Evolutionary conservation across 1,284 basidiomycete species (phyloP).

Genomic region (Apiotrichum domesticum): DNA sequence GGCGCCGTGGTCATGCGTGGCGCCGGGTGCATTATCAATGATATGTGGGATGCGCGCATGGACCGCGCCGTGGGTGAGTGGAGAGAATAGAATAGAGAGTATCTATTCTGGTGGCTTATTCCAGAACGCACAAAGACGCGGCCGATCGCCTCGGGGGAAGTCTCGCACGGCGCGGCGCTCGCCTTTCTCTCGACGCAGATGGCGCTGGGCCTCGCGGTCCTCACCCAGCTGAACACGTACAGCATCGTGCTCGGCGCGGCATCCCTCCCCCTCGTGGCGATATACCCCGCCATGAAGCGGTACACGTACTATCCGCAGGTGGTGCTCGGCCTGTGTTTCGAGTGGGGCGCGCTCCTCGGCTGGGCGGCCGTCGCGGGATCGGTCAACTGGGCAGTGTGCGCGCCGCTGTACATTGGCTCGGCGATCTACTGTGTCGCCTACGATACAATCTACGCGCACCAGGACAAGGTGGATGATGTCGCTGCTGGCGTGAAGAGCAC

Average conservation of each 20-base stretch:
- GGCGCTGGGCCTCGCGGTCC: conserved; percentile 73
- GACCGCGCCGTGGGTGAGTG: conserved; percentile 83
- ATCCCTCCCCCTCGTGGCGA: conserved; percentile 74
- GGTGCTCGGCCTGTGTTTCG: conserved; percentile 87
- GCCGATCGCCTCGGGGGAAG: conserved; percentile 74
- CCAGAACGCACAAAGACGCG: conserved; percentile 59
- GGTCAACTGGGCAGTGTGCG: conserved; percentile 74
- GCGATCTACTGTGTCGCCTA: conserved; percentile 91
- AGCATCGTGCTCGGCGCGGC: conserved; percentile 89
- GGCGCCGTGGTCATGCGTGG: conserved; percentile 96
- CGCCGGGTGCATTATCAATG: conserved; percentile 97
- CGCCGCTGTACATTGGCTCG: conserved; percentile 85
- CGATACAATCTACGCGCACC: conserved; percentile 95
- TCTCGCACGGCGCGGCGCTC: conserved; percentile 70
- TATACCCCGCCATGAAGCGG: conserved; percentile 98
- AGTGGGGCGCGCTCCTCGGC: conserved; percentile 94
- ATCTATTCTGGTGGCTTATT: neutral
- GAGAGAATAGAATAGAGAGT: neutral
- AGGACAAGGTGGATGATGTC: conserved; percentile 93
- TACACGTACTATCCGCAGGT: conserved; percentile 96
- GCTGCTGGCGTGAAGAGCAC: conserved; percentile 87
- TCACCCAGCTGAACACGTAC: conserved; percentile 91
- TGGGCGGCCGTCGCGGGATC: conserved; percentile 87
- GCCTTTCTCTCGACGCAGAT: conserved; percentile 80
- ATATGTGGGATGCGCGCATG: conserved; percentile 93